Conservation (phyloP, 2,329 filamentous ascomycete species). For the Exophiala dermatitidis region DNA sequence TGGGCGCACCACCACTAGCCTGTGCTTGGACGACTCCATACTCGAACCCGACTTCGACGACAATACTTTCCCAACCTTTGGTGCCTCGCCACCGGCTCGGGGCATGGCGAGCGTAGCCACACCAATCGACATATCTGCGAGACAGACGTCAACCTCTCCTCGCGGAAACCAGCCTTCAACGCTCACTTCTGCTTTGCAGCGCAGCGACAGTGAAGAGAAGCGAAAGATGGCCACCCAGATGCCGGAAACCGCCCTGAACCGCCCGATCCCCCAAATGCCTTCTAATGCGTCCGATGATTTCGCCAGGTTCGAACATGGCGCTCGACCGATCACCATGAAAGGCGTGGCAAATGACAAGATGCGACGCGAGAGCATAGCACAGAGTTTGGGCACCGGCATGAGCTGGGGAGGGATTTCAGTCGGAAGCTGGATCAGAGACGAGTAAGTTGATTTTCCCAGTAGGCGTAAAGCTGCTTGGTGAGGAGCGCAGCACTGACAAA, state of each 20-base stretch:
- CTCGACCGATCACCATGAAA: conserved; percentile 54
- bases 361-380: conserved; percentile 53
- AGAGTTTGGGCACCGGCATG: conserved; percentile 67
- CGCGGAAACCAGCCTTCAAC: conserved; percentile 56
- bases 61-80: conserved; percentile 36
- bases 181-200: conserved; percentile 54
- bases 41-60: conserved; percentile 33
- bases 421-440: conserved; percentile 93
- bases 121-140: conserved; percentile 55
- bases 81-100: conserved; percentile 30
- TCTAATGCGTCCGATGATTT: conserved; percentile 23
- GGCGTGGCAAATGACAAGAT: conserved; percentile 40
- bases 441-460: conserved; percentile 59
- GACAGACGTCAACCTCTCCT: conserved; percentile 52
- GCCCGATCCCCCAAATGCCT: conserved; percentile 27
- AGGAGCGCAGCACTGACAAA: neutral
- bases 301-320: conserved; percentile 36
- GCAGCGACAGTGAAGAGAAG: conserved; percentile 39
- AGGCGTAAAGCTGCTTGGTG: neutral
- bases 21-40: conserved; percentile 31
- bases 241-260: conserved; percentile 19
- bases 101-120: conserved; percentile 41
- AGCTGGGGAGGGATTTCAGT: conserved; percentile 96
- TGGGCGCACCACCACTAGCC: conserved; percentile 37
- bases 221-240: conserved; percentile 15